These are phyloP conservation scores for Parsonsia alboflavescens DNA, from an alignment of 257 asterid genomes.

Conservation along the genomic window DNA sequence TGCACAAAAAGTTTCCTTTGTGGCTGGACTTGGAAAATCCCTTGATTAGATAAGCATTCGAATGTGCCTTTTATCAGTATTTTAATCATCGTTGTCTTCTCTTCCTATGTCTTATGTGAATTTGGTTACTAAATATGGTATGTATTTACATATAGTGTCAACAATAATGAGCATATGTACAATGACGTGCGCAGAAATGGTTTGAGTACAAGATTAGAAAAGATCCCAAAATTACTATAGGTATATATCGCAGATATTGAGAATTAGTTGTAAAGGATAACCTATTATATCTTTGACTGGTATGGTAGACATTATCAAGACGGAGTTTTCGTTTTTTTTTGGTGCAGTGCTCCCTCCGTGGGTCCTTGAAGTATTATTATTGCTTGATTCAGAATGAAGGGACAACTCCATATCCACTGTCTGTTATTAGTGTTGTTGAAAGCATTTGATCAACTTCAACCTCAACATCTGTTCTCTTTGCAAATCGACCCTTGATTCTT, in stretches of 20 bases:
- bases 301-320: background rate
- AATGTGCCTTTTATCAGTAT: background rate
- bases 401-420: constrained; percentile 51
- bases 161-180: background rate
- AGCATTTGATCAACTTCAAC: constrained; percentile 53
- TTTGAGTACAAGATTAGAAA: background rate
- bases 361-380: too few relatives aligned
- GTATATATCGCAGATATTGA: background rate
- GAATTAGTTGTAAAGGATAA: constrained; percentile 13
- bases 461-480: constrained; percentile 47
- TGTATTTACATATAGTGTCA: background rate
- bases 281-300: background rate
- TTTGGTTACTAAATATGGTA: background rate
- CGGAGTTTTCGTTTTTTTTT: background rate
- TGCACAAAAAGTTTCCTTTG: background rate
- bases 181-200: constrained; percentile 8
- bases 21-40: background rate
- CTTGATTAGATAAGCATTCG: background rate
- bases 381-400: constrained; percentile 37
- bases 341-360: background rate
- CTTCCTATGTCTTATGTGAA: background rate
- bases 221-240: constrained; percentile 10
- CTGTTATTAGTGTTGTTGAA: constrained; percentile 38
- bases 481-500: constrained; percentile 79
- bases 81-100: background rate